Conservation (phyloP, 345 rosid species). For the Populus simonii region DNA sequence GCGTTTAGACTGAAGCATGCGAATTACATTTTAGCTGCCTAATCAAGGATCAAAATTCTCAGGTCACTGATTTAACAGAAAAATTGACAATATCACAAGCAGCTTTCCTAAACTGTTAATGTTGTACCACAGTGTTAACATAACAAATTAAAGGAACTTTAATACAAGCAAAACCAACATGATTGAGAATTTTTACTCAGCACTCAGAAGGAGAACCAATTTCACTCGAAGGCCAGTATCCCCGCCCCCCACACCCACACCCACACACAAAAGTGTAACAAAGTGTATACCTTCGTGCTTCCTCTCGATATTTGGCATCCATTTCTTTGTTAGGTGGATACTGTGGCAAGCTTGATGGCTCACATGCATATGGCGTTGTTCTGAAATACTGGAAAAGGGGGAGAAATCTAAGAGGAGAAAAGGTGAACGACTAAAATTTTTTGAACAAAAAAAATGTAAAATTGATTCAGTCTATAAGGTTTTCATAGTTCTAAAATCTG, state of each 20-base stretch:
- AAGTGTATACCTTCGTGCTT: conserved; percentile 45
- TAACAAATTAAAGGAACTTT: neutral
- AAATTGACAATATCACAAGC: neutral
- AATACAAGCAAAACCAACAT: neutral
- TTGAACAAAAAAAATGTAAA: neutral
- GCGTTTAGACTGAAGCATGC: neutral
- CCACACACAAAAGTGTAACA: no score
- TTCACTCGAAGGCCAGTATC: neutral
- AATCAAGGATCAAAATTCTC: neutral
- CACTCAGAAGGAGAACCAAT: neutral
- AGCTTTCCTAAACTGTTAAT: neutral
- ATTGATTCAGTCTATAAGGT: neutral
- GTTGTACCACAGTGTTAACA: neutral
- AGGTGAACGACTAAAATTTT: neutral
- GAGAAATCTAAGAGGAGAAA: neutral
- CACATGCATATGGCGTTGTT: conserved; percentile 58
- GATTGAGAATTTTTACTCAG: no score
- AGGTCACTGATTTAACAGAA: neutral
- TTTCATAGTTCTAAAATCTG: neutral
- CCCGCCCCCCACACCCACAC: no score
- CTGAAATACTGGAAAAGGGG: conserved; percentile 47
- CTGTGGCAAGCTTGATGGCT: conserved; percentile 67
- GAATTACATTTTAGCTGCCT: neutral
- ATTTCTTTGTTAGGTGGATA: conserved; percentile 78
- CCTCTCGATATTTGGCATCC: conserved; percentile 68